A percentile compares a stretch with the other conserved stretches of the same genome.
phyloP scores from a whole-genome alignment of 257 asterid species.

The Marsdenia floribunda region DNA sequence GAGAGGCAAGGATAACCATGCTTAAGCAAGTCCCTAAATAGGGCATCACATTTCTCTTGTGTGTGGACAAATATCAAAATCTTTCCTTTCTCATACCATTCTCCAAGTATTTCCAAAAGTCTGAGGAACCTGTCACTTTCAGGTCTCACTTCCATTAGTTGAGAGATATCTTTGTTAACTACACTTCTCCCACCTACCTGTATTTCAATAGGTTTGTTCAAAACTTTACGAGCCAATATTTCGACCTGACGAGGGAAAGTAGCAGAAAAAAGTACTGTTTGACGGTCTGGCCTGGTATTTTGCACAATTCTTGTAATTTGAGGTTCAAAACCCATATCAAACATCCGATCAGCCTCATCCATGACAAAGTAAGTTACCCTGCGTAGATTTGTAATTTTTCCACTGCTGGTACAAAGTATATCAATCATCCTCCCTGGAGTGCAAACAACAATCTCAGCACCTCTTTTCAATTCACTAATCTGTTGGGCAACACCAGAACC shows the following conservation, averaged over 20 bases:
- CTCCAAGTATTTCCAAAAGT: constrained; percentile 1
- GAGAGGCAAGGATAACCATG: constrained; percentile 8
- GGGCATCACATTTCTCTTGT: constrained; percentile 11
- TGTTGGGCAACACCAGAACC: constrained; percentile 9
- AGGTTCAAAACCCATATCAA: constrained; percentile 9
- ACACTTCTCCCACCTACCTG: constrained; percentile 10
- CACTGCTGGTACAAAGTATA: constrained; percentile 5
- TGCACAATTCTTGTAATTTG: constrained; percentile 6
- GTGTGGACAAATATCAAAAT: constrained; percentile 3
- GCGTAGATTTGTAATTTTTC: constrained; percentile 1
- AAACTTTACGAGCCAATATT: constrained; percentile 5
- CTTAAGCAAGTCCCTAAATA: constrained; percentile 1
- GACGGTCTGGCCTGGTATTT: constrained; percentile 3
- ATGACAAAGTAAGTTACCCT: constrained; percentile 2
- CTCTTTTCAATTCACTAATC: constrained; percentile 3
- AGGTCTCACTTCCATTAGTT: constrained; percentile 4
- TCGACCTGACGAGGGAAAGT: constrained; percentile 9
- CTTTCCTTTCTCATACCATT: constrained; percentile 6
- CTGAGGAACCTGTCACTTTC: background rate
- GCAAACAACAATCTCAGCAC: constrained; percentile 6
- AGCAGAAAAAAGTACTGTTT: constrained; percentile 5
- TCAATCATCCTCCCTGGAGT: constrained; percentile 9
- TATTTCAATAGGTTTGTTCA: constrained; percentile 6
- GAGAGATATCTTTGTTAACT: constrained; percentile 2
- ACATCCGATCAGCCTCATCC: constrained; percentile 10